A percentile compares a stretch with the other conserved stretches of the same genome.
Conservation (phyloP, 371 early-diverging fungal genomes). For the Basidiobolus meristosporus region DNA sequence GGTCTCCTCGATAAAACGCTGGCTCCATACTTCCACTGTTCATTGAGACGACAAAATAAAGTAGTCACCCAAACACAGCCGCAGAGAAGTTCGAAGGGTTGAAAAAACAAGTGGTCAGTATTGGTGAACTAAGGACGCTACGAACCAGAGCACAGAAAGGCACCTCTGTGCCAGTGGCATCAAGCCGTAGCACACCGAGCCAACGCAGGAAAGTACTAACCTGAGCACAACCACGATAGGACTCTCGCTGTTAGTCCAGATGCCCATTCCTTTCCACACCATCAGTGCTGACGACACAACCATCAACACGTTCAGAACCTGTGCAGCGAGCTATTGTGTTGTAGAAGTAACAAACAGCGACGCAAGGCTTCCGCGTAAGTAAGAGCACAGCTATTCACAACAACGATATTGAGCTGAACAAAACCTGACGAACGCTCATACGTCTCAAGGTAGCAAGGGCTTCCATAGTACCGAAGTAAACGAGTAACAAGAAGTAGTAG, state of each 20-base stretch:
- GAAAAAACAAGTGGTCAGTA: background rate
- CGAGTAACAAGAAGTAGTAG: too few species aligned
- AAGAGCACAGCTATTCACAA: too few species aligned
- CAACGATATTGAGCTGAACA: too few species aligned
- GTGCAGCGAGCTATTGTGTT: conserved; percentile 4
- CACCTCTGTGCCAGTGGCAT: too few species aligned
- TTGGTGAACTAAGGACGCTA: conserved; percentile 1
- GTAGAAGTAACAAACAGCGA: too few species aligned
- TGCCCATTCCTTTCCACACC: conserved; percentile 86
- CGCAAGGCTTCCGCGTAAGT: too few species aligned
- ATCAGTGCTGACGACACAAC: conserved; percentile 85
- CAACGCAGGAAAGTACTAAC: conserved; percentile 19
- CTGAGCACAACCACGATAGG: conserved; percentile 96
- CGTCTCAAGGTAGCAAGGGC: too few species aligned
- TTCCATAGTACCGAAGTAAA: too few species aligned
- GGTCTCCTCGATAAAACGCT: conserved; percentile 94
- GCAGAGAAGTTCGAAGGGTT: too few species aligned
- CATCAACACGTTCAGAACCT: conserved; percentile 55
- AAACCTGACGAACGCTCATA: too few species aligned
- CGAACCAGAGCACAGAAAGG: background rate
- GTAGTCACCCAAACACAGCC: background rate
- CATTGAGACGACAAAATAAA: background rate
- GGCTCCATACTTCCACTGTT: conserved; percentile 97
- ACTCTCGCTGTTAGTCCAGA: conserved; percentile 82
- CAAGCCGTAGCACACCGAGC: too few species aligned